Evolutionary conservation across 2,329 filamentous ascomycete species (phyloP).

Genomic region (Aspergillus awamori): DNA sequence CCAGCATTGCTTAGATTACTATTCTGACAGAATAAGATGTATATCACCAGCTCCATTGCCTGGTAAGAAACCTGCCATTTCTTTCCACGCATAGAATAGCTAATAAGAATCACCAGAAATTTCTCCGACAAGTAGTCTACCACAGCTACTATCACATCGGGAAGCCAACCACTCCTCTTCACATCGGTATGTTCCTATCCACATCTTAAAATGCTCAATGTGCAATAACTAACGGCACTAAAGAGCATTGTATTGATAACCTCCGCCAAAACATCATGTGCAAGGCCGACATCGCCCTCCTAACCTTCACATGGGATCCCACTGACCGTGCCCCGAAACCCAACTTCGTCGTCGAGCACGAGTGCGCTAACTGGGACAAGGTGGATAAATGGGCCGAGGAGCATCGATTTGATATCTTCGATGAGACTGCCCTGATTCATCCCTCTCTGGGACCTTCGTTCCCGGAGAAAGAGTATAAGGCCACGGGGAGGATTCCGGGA

Average conservation of each 20-base stretch:
- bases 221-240: neutral
- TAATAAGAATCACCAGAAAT: neutral
- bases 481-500: neutral
- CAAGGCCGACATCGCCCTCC: neutral
- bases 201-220: too few species aligned
- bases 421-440: neutral
- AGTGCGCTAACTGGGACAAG: neutral
- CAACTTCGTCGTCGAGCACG: slow-evolving; percentile 2
- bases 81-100: too few species aligned
- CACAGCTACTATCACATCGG: neutral
- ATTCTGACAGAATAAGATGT: neutral
- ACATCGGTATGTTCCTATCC: neutral
- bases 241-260: slow-evolving; percentile 1
- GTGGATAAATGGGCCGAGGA: slow-evolving; percentile 1
- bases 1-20: too few species aligned
- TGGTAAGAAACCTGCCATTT: neutral
- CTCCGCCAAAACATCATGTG: slow-evolving; percentile 9
- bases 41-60: slow-evolving; percentile 1
- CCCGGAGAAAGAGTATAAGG: neutral
- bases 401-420: neutral
- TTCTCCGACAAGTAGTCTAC: neutral
- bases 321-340: slow-evolving; percentile 1
- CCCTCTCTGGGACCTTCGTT: neutral
- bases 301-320: neutral
- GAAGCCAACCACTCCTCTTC: neutral